A percentile compares a stretch with the other conserved stretches of the same genome.
phyloP scores from a whole-genome alignment of 1,284 basidiomycete species.

The Malassezia globosa region DNA sequence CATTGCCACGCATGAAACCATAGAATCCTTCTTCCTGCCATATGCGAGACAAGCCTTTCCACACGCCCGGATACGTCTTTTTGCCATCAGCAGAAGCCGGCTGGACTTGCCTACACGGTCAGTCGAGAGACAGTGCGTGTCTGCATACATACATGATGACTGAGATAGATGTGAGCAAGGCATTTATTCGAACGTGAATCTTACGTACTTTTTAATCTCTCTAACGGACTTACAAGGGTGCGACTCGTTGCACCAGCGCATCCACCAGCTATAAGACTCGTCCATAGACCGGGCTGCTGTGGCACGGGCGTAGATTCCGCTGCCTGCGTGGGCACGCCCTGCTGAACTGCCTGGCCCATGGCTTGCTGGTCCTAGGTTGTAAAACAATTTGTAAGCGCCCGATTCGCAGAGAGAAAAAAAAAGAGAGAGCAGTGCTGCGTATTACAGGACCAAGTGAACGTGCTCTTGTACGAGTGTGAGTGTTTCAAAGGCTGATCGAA shows the following conservation, averaged over 20 bases:
- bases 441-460: background rate
- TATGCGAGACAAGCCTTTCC: conserved; percentile 52
- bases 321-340: too few species aligned
- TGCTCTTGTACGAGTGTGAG: too few species aligned
- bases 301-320: background rate
- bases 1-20: conserved; percentile 74
- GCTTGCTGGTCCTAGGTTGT: too few species aligned
- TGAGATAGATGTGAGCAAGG: background rate
- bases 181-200: background rate
- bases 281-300: conserved; percentile 4
- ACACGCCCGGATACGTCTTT: conserved; percentile 38
- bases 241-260: conserved; percentile 56
- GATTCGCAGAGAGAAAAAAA: too few species aligned
- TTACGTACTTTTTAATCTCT: conserved; percentile 63
- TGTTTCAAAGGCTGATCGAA: too few species aligned
- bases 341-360: too few species aligned
- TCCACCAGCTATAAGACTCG: conserved; percentile 60
- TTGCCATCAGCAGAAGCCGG: conserved; percentile 20
- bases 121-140: background rate
- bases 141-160: conserved; percentile 68
- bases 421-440: too few species aligned
- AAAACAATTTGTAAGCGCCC: too few species aligned
- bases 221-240: conserved; percentile 81
- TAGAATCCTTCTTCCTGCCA: conserved; percentile 82
- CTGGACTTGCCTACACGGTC: conserved; percentile 29